Base-by-base conservation (phyloP, 2,329 filamentous ascomycete species). In the Scedosporium apiospermum region DNA sequence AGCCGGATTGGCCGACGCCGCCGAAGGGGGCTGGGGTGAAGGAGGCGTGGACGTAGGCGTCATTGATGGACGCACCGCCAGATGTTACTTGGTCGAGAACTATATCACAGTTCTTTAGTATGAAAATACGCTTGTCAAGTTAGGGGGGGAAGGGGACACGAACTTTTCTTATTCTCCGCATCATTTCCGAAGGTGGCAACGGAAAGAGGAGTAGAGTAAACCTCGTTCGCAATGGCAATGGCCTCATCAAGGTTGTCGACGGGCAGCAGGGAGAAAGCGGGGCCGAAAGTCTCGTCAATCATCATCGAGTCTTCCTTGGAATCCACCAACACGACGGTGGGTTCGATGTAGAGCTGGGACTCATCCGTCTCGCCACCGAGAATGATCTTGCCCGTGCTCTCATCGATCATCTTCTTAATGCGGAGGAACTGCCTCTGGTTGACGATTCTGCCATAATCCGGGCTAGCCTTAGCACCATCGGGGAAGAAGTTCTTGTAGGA, bases 391-490 rank as follows among this genome's bases (percentile, higher is more conserved):
- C 95, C 95, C 65, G 84, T 83, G 63, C 85, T 89, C 63, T 85
- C 82, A 73, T 96, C 91, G n/a, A 99, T 79, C 90, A 98, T 92
- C 70, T 86, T 85, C 83, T 95, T 96, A 68, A 98, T 82, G 44
- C 93, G 87, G 65, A 84, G 79, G 76, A 93, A 98, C 68, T 95
- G 87, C 51, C 82, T 78, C 67, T 85, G 80, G 75, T 96, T 96
- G 75, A 96, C 82, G 67, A 99, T 91, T 64, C 89, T 88, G 21
- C 82, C 82, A 70, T 88, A 91, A 72, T 97, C 93, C 1, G 85
- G 81, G 65, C 89, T 93, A n/a, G 81, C 80, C 74, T 88, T 87
- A 57, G 88, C 84, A 23, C 95, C 95, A 9, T 90, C 77, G 55
- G 95, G 95, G 75, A 91, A 96, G 78, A 96, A 96, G 63, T 89